Evolutionary conservation across 1,284 basidiomycete species (phyloP).

Genomic region (Boletus semigastroideus): DNA sequence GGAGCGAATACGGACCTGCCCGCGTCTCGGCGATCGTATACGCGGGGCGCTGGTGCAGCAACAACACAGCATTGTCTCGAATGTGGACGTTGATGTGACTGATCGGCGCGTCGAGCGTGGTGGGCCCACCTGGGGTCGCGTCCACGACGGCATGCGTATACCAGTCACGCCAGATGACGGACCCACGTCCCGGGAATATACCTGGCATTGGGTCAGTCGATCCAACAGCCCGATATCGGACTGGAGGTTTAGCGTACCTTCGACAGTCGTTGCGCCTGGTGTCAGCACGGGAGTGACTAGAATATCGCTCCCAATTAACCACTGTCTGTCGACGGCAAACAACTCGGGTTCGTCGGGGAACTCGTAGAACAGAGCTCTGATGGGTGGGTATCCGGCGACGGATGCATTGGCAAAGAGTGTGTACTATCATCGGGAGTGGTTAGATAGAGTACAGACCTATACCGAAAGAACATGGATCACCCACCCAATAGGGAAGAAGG

Average conservation of each 20-base stretch:
- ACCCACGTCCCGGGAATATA: constrained; percentile 56
- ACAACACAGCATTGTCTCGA: constrained; percentile 43
- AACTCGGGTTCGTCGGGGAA: constrained; percentile 67
- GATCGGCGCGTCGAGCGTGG: constrained; percentile 49
- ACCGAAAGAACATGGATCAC: constrained; percentile 42
- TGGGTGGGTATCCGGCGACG: constrained; percentile 56
- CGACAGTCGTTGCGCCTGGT: constrained; percentile 52
- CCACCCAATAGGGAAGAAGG: constrained; percentile 70
- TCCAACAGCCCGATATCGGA: not conserved
- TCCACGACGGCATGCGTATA: constrained; percentile 60
- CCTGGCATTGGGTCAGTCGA: constrained; percentile 31
- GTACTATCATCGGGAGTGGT: constrained; percentile 45
- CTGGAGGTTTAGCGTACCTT: constrained; percentile 23
- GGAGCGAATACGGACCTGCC: constrained; percentile 41
- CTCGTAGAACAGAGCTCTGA: constrained; percentile 72
- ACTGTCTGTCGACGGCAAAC: constrained; percentile 63
- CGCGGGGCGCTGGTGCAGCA: constrained; percentile 44
- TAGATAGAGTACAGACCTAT: not conserved
- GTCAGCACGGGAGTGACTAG: constrained; percentile 71
- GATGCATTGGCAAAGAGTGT: constrained; percentile 70
- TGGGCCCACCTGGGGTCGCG: constrained; percentile 32
- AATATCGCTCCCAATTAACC: constrained; percentile 64
- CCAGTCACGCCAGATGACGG: constrained; percentile 69
- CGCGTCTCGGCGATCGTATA: constrained; percentile 50
- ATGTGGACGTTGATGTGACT: constrained; percentile 68